Base-by-base conservation (phyloP, 805 yeast genomes). In the Saccharomyces kudriavzevii region DNA sequence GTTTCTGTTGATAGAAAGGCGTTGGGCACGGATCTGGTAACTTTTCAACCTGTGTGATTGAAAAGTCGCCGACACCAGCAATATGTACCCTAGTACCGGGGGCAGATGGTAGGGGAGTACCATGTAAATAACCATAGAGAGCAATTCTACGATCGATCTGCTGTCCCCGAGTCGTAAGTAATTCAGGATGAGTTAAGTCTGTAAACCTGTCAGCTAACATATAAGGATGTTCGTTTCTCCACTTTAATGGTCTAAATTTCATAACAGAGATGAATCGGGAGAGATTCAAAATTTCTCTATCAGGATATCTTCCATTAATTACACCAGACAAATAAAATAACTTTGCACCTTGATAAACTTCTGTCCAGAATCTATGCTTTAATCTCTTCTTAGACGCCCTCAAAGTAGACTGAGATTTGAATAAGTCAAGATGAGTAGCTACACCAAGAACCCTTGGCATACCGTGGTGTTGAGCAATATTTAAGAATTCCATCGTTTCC, bases 21-120 rank as follows among this genome's bases (percentile, higher is more conserved):
- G 99, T 92, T 29, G 99, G 99, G 68, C 99, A 95, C 20, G 99
- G 99, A 74, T 94, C 99, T 2, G 98, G 97, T 52, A 94, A 76
- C 62, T 89, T 87, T 70, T 94, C 98, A 20, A 89, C 84, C 11
- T 82, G 78, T 14, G 84, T 76, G 10, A 89, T 85, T 0, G 84
- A 75, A 60, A 83, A 81, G 66, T 94, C 99, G 55, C 99, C 99
- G 2, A 90, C 86, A 61, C 99, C 99, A 1, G 98, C 95, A 54
- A 94, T 82, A 67, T 94, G 99, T 6, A 94, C 86, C 59, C 85
- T 80, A 5, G 96, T 87, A 54, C 84, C 80, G 4, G 74, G 64
- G 1, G 77, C 69, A 5, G 76, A 58, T 1, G 90, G 79, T 56
- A 94, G 74, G 4, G 97, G 89, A 0, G 97, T 87, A 24, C 99